These are phyloP conservation scores for Tolypocladium endophyticum DNA, from an alignment of 2,329 filamentous ascomycete genomes.

Conservation along the genomic window DNA sequence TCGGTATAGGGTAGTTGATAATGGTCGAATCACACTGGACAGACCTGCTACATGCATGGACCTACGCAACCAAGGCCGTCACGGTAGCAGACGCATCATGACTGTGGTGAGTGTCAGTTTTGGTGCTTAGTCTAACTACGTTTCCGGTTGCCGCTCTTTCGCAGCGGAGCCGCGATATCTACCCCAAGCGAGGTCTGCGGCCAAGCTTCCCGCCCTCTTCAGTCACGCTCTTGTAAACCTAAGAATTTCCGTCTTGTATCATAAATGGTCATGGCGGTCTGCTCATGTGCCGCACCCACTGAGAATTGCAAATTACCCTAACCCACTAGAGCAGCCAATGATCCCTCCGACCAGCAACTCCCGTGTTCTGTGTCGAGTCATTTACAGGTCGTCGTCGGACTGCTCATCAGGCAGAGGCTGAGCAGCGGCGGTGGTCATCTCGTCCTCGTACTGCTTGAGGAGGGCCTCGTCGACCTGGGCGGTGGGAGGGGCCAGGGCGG, in stretches of 20 bases:
- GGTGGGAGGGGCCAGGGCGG: conserved; percentile 88
- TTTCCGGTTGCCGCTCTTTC: conserved; percentile 14
- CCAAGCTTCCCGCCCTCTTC: conserved; percentile 18
- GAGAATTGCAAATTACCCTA: conserved; percentile 7
- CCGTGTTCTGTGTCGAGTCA: conserved; percentile 13
- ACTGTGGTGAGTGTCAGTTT: conserved; percentile 14
- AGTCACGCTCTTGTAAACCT: conserved; percentile 25
- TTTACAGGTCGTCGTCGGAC: conserved; percentile 60
- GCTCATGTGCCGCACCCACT: conserved; percentile 19
- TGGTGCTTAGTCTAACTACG: conserved; percentile 26
- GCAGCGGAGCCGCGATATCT: conserved; percentile 21
- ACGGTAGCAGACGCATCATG: background rate
- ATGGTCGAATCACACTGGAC: background rate
- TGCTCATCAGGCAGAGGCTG: conserved; percentile 93
- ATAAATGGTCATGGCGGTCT: conserved; percentile 26
- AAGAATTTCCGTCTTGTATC: conserved; percentile 21
- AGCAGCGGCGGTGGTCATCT: conserved; percentile 72
- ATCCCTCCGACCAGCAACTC: conserved; percentile 9
- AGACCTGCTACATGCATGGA: background rate
- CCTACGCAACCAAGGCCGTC: too few species aligned
- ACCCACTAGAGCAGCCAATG: conserved; percentile 12
- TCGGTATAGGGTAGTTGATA: background rate
- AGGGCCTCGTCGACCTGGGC: conserved; percentile 78
- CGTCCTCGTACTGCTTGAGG: conserved; percentile 71
- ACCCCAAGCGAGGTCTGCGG: conserved; percentile 19